Percentiles rank a stretch among this genome's conserved stretches.
These are phyloP conservation scores for Herpetomonas samuelpessoai DNA, from an alignment of 208 protist species.

Conservation along the genomic window DNA sequence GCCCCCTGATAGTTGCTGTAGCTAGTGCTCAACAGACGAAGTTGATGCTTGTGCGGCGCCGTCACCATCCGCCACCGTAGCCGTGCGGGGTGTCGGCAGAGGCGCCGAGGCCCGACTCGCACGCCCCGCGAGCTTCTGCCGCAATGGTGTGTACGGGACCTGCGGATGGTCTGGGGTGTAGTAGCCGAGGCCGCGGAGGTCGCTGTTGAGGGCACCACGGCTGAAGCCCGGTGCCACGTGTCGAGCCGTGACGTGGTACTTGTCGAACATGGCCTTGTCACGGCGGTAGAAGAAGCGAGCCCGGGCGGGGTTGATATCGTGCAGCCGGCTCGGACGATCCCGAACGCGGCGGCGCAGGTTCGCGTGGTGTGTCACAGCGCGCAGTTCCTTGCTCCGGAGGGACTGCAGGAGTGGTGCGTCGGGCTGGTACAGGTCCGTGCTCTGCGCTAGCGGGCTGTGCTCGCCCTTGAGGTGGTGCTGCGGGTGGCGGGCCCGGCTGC, in stretches of 20 bases:
- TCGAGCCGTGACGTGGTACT: conserved; percentile 77
- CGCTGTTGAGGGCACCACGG: conserved; percentile 61
- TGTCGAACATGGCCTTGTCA: conserved; percentile 87
- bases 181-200: conserved; percentile 77
- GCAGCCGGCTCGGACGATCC: conserved; percentile 50
- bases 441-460: conserved; percentile 39
- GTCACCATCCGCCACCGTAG: too few species aligned
- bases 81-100: not conserved
- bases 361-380: conserved; percentile 52
- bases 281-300: conserved; percentile 81
- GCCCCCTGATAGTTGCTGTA: too few species aligned
- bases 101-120: not conserved
- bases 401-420: conserved; percentile 53
- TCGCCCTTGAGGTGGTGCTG: conserved; percentile 65
- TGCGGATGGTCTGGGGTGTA: conserved; percentile 89
- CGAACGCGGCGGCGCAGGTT: conserved; percentile 39
- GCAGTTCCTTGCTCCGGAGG: conserved; percentile 69
- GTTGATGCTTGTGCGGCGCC: too few species aligned
- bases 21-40: too few species aligned
- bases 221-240: conserved; percentile 83
- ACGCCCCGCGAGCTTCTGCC: conserved; percentile 8
- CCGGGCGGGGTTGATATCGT: conserved; percentile 62
- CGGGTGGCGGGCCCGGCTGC: conserved; percentile 44
- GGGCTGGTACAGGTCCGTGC: conserved; percentile 51
- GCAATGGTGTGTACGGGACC: conserved; percentile 44